Conservation (phyloP, 495 filamentous ascomycete species). For the Lasiosphaeriaceae sp. region DNA sequence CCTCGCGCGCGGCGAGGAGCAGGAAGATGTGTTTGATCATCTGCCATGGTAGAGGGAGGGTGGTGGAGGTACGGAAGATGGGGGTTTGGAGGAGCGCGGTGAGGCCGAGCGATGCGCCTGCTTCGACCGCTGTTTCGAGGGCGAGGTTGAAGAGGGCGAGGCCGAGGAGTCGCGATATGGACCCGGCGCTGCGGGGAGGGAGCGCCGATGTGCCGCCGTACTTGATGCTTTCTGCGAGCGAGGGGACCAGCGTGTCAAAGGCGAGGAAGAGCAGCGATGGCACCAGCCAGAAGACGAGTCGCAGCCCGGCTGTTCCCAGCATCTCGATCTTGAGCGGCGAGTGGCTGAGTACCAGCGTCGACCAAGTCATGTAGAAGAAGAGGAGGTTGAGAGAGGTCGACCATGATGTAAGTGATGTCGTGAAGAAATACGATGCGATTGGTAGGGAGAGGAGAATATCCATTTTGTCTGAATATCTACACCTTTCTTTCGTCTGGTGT, state of each 20-base stretch:
- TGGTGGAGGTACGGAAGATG: constrained; percentile 40
- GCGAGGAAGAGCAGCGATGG: constrained; percentile 71
- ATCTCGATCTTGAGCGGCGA: constrained; percentile 73
- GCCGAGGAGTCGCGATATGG: constrained; percentile 37
- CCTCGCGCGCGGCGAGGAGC: constrained; percentile 55
- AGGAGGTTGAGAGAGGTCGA: constrained; percentile 78
- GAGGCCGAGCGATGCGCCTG: constrained; percentile 38
- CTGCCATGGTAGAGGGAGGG: constrained; percentile 45
- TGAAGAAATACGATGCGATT: constrained; percentile 60
- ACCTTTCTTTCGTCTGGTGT: no score
- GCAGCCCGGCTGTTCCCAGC: constrained; percentile 60
- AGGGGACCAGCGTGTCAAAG: constrained; percentile 68
- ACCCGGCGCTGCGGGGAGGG: constrained; percentile 50
- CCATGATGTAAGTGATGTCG: constrained; percentile 54
- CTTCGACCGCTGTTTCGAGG: constrained; percentile 55
- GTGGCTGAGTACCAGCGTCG: constrained; percentile 74
- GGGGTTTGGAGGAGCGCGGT: constrained; percentile 26
- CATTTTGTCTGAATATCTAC: constrained; percentile 33
- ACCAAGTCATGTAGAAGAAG: constrained; percentile 91
- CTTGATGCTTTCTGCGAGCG: constrained; percentile 63
- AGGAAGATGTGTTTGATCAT: constrained; percentile 62
- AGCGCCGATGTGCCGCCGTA: constrained; percentile 60
- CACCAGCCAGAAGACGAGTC: constrained; percentile 67
- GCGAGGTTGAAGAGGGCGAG: constrained; percentile 65
- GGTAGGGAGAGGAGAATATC: constrained; percentile 68